Evolutionary conservation across 2,329 filamentous ascomycete genomes (phyloP), one percentile per base, ranked within the genome.

Genomic region (Penicillium sp.): DNA sequence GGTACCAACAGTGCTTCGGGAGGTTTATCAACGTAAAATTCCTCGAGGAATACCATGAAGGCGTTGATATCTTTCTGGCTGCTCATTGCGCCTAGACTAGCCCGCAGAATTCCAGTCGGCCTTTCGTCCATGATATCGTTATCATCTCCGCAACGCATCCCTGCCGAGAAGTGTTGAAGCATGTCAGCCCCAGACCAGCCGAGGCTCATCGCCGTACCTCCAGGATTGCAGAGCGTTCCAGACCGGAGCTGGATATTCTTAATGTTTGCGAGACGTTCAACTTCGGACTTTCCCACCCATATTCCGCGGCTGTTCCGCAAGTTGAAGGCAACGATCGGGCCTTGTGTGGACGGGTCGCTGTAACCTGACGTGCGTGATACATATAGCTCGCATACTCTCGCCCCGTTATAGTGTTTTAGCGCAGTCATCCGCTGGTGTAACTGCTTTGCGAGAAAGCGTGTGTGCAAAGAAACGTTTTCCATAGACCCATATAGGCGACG

Each of bases 11-110:
- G 53, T 9, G 66, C 58, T 5, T 65, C 65, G 8, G 69, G 67
- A 19, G 56, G 51, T 26, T 74, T 75, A 41, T 81, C 78, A 5
- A 83, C 75, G 65, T 88, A 92, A 64, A 91, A 93, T 63, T 93
- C 90, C 21, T 80, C 75, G 19, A 96, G 75, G 69, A 97, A 96
- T 0, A 79, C 77, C 38, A 94, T 66, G 59, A 98, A 92, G 11
- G 78, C 81, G 30, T 88, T 82, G 8, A 97, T 87, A 74, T 99
- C 95, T 7, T 82, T 80, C 30, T 86, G 72, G 9, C 88, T 94
- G 71, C 91, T 97, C 91, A 97, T 97, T 0, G 93, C 92, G 3
- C 94, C 95, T 0, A 98, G 76, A 70, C 94, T 98, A 44, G 89
- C 87, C 62, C 95, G 87, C 64, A 98, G 87, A 41, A 96, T 87